phyloP scores from a whole-genome alignment of 2,329 filamentous ascomycete species.

The Xylaria digitata region DNA sequence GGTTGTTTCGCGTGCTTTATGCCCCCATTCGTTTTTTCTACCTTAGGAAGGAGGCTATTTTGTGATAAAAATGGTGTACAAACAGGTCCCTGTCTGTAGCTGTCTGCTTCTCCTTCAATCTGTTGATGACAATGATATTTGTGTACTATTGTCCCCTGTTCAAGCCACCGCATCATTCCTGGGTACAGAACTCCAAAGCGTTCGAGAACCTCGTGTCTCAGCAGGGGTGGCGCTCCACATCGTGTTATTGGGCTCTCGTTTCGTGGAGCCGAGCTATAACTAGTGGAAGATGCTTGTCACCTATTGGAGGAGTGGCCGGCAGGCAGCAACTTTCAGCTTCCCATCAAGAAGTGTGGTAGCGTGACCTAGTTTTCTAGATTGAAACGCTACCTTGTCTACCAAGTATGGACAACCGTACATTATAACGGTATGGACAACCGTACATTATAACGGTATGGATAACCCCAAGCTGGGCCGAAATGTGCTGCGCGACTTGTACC shows the following conservation, averaged over 20 bases:
- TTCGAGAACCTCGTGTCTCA: conserved; percentile 31
- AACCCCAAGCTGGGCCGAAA: not conserved
- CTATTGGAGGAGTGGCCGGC: conserved; percentile 15
- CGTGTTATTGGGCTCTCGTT: conserved; percentile 21
- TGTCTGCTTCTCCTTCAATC: conserved; percentile 3
- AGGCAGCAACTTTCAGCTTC: conserved; percentile 33
- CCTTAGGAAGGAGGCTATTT: conserved; percentile 14
- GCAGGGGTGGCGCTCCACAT: conserved; percentile 25
- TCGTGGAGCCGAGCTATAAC: conserved; percentile 20
- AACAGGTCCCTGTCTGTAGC: conserved; percentile 5
- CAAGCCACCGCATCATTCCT: conserved; percentile 17
- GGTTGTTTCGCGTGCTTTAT: conserved; percentile 20
- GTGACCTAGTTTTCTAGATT: conserved; percentile 16
- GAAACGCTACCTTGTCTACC: conserved; percentile 24
- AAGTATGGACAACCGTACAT: not conserved
- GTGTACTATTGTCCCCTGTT: conserved; percentile 4
- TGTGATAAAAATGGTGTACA: not conserved
- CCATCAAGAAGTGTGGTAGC: conserved; percentile 8
- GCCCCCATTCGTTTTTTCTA: conserved; percentile 6
- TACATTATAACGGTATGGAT: not conserved
- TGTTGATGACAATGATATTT: conserved; percentile 4
- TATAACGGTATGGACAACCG: not conserved
- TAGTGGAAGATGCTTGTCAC: conserved; percentile 11
- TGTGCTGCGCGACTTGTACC: not conserved
- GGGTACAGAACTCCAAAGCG: conserved; percentile 22